These are phyloP conservation scores for Septoria petroselini DNA, from an alignment of 2,329 filamentous ascomycete species.

Conservation along the genomic window DNA sequence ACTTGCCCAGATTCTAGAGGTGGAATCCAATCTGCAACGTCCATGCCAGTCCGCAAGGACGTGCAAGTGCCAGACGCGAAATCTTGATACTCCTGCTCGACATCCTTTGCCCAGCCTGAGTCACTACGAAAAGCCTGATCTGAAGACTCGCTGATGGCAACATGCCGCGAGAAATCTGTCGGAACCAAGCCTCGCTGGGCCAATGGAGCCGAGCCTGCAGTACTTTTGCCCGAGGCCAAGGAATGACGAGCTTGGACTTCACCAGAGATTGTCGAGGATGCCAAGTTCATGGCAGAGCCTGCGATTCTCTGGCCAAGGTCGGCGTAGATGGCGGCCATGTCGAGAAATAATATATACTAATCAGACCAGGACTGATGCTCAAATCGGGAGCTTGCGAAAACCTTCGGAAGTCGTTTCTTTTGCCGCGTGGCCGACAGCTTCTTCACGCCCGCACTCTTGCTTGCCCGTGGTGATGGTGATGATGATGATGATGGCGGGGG, in stretches of 20 bases:
- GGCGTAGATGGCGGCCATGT: slow-evolving; percentile 1
- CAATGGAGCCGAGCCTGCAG: slow-evolving; percentile 3
- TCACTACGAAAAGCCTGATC: slow-evolving; percentile 2
- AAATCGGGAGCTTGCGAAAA: background rate
- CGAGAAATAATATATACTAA: background rate
- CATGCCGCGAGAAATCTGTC: slow-evolving; percentile 6
- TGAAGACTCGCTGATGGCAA: background rate
- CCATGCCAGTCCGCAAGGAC: background rate
- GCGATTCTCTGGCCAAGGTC: slow-evolving; percentile 16
- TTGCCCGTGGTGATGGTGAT: no score
- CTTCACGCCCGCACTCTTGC: no score
- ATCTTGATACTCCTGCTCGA: slow-evolving; percentile 12
- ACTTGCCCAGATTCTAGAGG: background rate
- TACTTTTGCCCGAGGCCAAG: slow-evolving; percentile 13
- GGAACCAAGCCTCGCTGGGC: background rate
- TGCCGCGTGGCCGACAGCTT: background rate
- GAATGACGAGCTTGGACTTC: slow-evolving; percentile 10
- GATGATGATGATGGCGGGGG: no score
- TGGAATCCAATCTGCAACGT: background rate
- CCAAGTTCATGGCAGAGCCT: slow-evolving; percentile 18
- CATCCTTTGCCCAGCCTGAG: background rate
- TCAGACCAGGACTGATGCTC: background rate
- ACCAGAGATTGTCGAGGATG: slow-evolving; percentile 20
- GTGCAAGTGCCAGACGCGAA: slow-evolving; percentile 2
- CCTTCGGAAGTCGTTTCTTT: no score